Evolutionary conservation across 805 yeast genomes (phyloP).

Genomic region (Metschnikowia bowlesiae): DNA sequence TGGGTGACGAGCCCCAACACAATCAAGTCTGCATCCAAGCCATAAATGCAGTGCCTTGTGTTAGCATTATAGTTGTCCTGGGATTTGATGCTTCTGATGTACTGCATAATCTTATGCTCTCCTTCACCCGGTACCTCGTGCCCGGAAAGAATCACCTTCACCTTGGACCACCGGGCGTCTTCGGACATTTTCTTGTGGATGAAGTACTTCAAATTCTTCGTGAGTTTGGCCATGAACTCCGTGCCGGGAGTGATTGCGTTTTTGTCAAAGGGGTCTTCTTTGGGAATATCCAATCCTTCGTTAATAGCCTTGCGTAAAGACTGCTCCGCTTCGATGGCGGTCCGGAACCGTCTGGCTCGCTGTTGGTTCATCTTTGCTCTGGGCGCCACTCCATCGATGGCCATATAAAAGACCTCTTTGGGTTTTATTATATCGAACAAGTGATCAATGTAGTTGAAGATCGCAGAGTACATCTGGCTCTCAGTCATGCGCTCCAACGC

Average conservation of each 20-base stretch:
- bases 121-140: slow-evolving; percentile 99
- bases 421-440: slow-evolving; percentile 86
- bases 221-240: slow-evolving; percentile 87
- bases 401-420: slow-evolving; percentile 83
- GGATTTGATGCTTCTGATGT: slow-evolving; percentile 74
- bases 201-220: slow-evolving; percentile 77
- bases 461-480: slow-evolving; percentile 88
- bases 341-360: slow-evolving; percentile 89
- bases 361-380: slow-evolving; percentile 98
- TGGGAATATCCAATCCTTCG: slow-evolving; percentile 71
- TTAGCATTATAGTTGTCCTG: slow-evolving; percentile 71
- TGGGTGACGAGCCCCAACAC: slow-evolving; percentile 89
- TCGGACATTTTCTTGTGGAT: slow-evolving; percentile 83
- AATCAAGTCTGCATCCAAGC: slow-evolving; percentile 93
- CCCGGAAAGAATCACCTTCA: slow-evolving; percentile 77
- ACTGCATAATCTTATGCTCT: slow-evolving; percentile 96
- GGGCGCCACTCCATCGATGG: slow-evolving; percentile 98
- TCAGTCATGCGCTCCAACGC: slow-evolving; percentile 68
- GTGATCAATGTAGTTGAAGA: slow-evolving; percentile 92
- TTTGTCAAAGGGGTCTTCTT: slow-evolving; percentile 83
- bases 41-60: slow-evolving; percentile 89
- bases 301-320: slow-evolving; percentile 67
- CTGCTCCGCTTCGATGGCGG: slow-evolving; percentile 89
- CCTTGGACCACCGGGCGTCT: slow-evolving; percentile 80
- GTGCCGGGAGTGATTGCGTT: slow-evolving; percentile 97